A percentile compares a stretch with the other conserved stretches of the same genome.
Evolutionary conservation across 495 filamentous ascomycete species (phyloP).

Genomic region (Penicillium cosmopolitanum): DNA sequence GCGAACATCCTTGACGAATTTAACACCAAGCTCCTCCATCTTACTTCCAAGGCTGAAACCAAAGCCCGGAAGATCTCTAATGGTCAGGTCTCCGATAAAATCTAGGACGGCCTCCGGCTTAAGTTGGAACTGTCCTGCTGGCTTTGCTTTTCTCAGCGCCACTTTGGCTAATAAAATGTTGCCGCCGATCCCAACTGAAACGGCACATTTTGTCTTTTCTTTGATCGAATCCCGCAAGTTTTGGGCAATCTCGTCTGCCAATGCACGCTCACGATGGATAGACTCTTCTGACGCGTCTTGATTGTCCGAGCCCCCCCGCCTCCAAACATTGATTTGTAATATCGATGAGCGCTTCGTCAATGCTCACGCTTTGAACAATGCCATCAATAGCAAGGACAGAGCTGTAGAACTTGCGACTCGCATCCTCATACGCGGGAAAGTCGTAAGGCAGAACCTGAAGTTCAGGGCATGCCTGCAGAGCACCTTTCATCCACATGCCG

Average conservation of each 20-base stretch:
- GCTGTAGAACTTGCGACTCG: conserved; percentile 84
- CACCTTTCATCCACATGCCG: conserved; percentile 98
- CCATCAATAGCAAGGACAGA: conserved; percentile 79
- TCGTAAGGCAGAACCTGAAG: conserved; percentile 90
- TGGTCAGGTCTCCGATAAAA: conserved; percentile 73
- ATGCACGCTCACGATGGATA: conserved; percentile 79
- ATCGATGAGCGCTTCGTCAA: conserved; percentile 91
- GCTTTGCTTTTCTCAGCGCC: conserved; percentile 89
- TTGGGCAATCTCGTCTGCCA: conserved; percentile 73
- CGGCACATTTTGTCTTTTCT: conserved; percentile 75
- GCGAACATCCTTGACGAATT: conserved; percentile 79
- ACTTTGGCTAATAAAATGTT: conserved; percentile 92
- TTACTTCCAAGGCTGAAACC: conserved; percentile 83
- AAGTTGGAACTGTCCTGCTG: conserved; percentile 88
- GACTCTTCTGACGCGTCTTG: conserved; percentile 69
- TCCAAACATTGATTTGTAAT: conserved; percentile 67
- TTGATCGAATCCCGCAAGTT: conserved; percentile 69
- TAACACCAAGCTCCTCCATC: conserved; percentile 84
- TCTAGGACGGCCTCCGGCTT: conserved; percentile 76
- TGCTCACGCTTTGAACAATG: conserved; percentile 90
- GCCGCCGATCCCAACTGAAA: conserved; percentile 91
- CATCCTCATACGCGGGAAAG: conserved; percentile 91
- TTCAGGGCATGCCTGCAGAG: conserved; percentile 79
- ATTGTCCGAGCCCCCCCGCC: conserved; percentile 67
- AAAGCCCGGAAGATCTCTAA: conserved; percentile 84